These are phyloP conservation scores for Curvularia eragrostidis DNA, from an alignment of 2,329 filamentous ascomycete genomes.

Conservation along the genomic window DNA sequence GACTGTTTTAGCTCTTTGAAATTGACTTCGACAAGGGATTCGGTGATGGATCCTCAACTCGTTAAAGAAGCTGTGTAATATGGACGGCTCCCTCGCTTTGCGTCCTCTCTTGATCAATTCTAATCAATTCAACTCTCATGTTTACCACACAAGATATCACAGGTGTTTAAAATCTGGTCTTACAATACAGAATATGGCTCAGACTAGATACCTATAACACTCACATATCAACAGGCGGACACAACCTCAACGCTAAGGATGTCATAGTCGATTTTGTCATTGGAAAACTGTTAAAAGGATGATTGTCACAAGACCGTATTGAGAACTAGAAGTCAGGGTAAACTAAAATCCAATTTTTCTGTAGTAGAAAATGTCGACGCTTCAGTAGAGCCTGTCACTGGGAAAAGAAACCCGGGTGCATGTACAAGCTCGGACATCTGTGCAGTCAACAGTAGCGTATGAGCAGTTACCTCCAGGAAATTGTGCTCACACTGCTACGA, in stretches of 20 bases:
- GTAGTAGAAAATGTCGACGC: not conserved
- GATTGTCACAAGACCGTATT: not conserved
- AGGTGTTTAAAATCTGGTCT: too few species aligned
- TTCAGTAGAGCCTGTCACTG: not conserved
- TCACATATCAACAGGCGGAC: not conserved
- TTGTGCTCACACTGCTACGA: slow-evolving; percentile 5
- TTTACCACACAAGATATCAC: not conserved
- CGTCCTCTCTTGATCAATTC: not conserved
- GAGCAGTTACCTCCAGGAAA: not conserved
- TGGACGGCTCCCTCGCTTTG: not conserved
- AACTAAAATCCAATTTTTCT: not conserved
- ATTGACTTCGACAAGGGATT: not conserved
- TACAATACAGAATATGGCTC: not conserved
- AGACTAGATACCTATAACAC: not conserved
- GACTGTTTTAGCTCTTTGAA: not conserved
- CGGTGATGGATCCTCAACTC: too few species aligned
- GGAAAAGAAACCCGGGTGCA: not conserved
- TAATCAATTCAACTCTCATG: not conserved
- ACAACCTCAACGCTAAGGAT: not conserved
- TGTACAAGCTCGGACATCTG: not conserved
- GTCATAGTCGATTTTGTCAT: not conserved
- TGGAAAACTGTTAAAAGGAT: not conserved
- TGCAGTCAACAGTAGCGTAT: not conserved
- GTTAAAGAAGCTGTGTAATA: not conserved
- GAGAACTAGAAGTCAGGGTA: not conserved